Evolutionary conservation across 1,139 yeast species (phyloP).

Genomic region (Kodamaea derodonti): DNA sequence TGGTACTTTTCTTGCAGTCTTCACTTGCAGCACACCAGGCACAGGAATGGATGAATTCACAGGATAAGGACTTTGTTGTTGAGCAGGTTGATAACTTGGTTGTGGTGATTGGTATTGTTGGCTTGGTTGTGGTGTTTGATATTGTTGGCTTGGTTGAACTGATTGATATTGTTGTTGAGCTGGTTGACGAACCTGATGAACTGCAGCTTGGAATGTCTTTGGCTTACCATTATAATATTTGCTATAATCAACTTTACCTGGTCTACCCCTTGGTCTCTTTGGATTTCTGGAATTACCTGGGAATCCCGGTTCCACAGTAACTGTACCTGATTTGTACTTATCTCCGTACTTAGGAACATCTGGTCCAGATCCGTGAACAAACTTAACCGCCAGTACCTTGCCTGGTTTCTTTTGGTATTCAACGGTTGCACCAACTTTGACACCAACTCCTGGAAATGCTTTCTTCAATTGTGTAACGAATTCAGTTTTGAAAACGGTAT

Average conservation of each 20-base stretch:
- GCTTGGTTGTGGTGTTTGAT: constrained; percentile 14
- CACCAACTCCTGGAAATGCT: constrained; percentile 53
- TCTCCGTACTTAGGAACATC: constrained; percentile 59
- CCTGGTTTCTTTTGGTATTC: constrained; percentile 91
- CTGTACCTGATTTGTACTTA: constrained; percentile 82
- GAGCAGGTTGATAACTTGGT: constrained; percentile 1
- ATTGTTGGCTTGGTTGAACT: constrained; percentile 13
- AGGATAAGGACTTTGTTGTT: constrained; percentile 7
- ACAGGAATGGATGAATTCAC: constrained; percentile 3
- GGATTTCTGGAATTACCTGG: constrained; percentile 70
- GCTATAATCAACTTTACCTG: constrained; percentile 40
- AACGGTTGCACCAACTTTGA: constrained; percentile 70
- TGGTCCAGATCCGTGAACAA: constrained; percentile 54
- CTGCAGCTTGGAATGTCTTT: background rate
- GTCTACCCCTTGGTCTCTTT: constrained; percentile 58
- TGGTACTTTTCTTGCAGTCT: constrained; percentile 8
- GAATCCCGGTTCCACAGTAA: constrained; percentile 75
- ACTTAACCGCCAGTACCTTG: constrained; percentile 69
- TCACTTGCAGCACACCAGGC: constrained; percentile 7
- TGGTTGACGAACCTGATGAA: constrained; percentile 1
- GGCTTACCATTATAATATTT: constrained; percentile 36
- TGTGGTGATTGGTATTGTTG: constrained; percentile 14
- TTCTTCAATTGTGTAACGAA: constrained; percentile 71
- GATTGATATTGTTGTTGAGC: constrained; percentile 8
- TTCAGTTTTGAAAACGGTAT: constrained; percentile 86